Base-by-base conservation (phyloP, 208 protist species). In the Leishmania gerbilli region DNA sequence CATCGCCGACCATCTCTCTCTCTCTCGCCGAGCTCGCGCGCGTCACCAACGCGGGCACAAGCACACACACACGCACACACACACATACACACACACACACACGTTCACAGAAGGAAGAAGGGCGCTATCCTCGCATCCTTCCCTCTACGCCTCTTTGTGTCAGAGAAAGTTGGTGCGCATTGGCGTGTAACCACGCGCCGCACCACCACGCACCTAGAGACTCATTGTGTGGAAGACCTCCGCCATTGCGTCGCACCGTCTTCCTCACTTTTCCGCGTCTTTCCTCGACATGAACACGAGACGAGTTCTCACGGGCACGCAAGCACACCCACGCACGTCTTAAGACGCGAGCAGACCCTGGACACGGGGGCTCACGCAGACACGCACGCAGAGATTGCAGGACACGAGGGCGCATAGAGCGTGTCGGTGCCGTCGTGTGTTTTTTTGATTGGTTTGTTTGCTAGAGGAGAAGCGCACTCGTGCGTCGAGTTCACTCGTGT, bases 291-390 rank as follows among this genome's bases (percentile, higher is more conserved):
- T 53, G 68, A 55, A 27, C 42, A 34, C 68, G 55, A 45, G 31
- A 7, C 47, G 27, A 24, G 31, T 19, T 17, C n/a, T n/a, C 11
- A 58, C 40, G 27, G 64, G 62, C 67, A 47, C 67, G 17, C 45
- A n/a, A 49, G 45, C 45, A 51, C 68, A 74, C 68, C 7, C 37
- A 45, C 31, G 76, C 49, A 53, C 9, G 49, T 15, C 21, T 74
- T 74, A 68, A 78, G 76, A 77, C 77, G 58, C 77, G 79, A 75
- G 53, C 74, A n/a, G 45, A 42, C 64, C 45, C 58, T 56, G 5
- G 62, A 42, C 19, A 37, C 17, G 37, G 0, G 17, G 51, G 17
- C 17, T 5, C 51, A 53, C 3, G 42, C 49, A 53, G 13, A 53
- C 65, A 71, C 65, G 19, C 3, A 71, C 65, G 19, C 37, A 31